phyloP scores from a whole-genome alignment of 768 basidiomycete species.

The Boletus speciosus region DNA sequence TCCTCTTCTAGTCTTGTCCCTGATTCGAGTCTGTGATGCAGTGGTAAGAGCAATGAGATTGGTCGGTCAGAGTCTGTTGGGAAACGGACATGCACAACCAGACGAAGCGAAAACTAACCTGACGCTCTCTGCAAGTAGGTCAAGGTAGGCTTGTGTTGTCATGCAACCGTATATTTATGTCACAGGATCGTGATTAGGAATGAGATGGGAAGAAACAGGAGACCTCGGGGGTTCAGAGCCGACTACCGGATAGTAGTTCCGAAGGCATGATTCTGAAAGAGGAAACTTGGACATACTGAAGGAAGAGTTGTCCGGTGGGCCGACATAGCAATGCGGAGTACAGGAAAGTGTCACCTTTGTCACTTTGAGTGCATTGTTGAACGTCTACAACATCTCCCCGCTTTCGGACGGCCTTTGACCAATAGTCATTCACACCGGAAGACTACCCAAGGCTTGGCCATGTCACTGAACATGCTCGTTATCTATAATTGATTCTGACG shows the following conservation, averaged over 20 bases:
- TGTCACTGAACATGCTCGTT: too few species aligned
- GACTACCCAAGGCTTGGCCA: too few species aligned
- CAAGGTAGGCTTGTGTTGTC: slow-evolving; percentile 74
- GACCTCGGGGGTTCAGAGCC: slow-evolving; percentile 72
- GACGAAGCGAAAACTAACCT: slow-evolving; percentile 42
- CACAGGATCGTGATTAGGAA: too few species aligned
- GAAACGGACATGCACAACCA: background rate
- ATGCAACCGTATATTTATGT: background rate
- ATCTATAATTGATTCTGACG: too few species aligned
- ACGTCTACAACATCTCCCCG: too few species aligned
- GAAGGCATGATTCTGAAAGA: background rate
- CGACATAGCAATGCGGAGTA: slow-evolving; percentile 71
- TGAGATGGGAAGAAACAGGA: background rate
- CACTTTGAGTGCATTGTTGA: background rate
- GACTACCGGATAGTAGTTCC: slow-evolving; percentile 42
- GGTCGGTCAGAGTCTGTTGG: background rate
- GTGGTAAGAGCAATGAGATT: background rate
- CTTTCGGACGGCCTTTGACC: too few species aligned
- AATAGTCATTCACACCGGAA: too few species aligned
- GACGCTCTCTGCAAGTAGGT: slow-evolving; percentile 68
- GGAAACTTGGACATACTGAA: slow-evolving; percentile 56
- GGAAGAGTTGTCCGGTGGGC: slow-evolving; percentile 66
- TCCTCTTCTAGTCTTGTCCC: background rate
- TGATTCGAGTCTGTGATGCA: slow-evolving; percentile 8
- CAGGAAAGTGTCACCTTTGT: background rate